These are phyloP conservation scores for Ustilago nuda DNA, from an alignment of 1,284 basidiomycete genomes.

Conservation along the genomic window DNA sequence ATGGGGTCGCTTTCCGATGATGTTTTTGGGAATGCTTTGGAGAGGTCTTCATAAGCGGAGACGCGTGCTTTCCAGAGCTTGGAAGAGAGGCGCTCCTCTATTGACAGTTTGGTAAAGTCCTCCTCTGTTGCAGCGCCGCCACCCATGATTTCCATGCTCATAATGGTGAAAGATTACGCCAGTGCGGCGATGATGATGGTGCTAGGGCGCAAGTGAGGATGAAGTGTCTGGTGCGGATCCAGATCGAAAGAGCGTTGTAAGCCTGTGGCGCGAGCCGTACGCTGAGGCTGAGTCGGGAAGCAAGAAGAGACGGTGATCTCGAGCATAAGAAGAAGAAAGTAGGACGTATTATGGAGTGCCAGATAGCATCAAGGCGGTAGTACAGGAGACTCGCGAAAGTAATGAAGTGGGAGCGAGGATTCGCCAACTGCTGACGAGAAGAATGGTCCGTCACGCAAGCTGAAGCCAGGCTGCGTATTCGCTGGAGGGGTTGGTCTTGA, in stretches of 20 bases:
- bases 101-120: constrained; percentile 85
- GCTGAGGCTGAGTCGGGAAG: not conserved
- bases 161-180: constrained; percentile 5
- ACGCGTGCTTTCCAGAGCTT: constrained; percentile 97
- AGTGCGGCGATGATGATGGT: not conserved
- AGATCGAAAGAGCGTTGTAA: not conserved
- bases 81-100: constrained; percentile 79
- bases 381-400: not conserved
- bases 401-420: constrained; percentile 8
- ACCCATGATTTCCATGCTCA: constrained; percentile 51
- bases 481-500: constrained; percentile 15
- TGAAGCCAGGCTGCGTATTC: not conserved
- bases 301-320: not conserved
- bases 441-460: not conserved
- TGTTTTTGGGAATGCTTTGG: constrained; percentile 69
- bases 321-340: not conserved
- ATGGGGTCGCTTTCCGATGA: constrained; percentile 92
- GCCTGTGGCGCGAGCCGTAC: too few relatives aligned
- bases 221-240: not conserved
- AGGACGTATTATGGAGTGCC: not conserved
- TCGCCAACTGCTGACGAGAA: not conserved
- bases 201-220: not conserved
- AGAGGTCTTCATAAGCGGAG: constrained; percentile 88
- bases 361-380: not conserved
- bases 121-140: constrained; percentile 75